A percentile compares a stretch with the other conserved stretches of the same genome.
These are phyloP conservation scores for Sporobolomyces pararoseus DNA, from an alignment of 768 basidiomycete species.

Conservation along the genomic window DNA sequence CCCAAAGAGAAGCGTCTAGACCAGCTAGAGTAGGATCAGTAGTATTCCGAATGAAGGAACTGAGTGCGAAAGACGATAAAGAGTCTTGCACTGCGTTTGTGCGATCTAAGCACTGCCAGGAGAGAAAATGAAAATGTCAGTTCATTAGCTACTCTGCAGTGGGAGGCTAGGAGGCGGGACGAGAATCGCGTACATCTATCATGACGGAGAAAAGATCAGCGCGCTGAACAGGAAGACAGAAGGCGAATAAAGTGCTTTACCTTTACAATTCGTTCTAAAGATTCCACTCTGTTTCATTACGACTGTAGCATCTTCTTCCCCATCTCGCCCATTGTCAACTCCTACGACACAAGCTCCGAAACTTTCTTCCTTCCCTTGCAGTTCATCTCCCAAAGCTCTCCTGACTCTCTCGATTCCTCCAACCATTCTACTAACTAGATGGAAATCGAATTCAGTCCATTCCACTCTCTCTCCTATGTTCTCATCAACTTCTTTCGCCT, in stretches of 20 bases:
- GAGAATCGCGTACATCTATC: no score
- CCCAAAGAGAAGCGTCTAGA: constrained; percentile 61
- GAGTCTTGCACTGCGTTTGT: constrained; percentile 98
- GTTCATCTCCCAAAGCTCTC: constrained; percentile 57
- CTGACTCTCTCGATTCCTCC: constrained; percentile 84
- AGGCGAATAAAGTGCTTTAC: constrained; percentile 49
- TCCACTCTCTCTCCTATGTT: constrained; percentile 39
- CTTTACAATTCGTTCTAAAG: constrained; percentile 90
- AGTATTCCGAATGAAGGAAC: constrained; percentile 74
- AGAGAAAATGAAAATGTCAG: not conserved
- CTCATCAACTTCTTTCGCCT: constrained; percentile 41
- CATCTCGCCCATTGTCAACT: constrained; percentile 46
- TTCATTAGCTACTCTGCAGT: no score
- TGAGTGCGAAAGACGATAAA: constrained; percentile 72
- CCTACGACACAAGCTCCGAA: constrained; percentile 43
- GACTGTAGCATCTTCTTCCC: constrained; percentile 52
- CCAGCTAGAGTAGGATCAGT: constrained; percentile 67
- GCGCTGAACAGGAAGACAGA: no score
- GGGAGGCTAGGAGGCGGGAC: no score
- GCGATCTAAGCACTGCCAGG: constrained; percentile 71
- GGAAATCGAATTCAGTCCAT: constrained; percentile 90
- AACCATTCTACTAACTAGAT: constrained; percentile 64
- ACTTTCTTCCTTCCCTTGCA: constrained; percentile 33
- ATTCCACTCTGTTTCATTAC: constrained; percentile 87
- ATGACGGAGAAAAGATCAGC: no score